Conservation (phyloP, 805 yeast genomes). For the Metschnikowia borealis region DNA sequence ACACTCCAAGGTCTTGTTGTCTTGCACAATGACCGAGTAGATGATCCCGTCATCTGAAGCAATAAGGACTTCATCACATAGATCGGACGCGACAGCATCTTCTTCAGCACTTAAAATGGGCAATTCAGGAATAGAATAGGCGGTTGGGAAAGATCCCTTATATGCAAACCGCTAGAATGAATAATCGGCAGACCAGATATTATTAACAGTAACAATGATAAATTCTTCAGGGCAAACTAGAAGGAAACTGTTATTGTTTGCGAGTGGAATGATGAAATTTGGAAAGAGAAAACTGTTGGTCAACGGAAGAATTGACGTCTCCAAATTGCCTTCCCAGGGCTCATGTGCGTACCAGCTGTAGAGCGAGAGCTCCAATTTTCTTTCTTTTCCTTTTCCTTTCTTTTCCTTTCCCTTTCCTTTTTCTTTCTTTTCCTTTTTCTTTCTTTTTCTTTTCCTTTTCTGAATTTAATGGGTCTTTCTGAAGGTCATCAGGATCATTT, state of each 20-base stretch:
- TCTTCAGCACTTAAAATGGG: conserved; percentile 11
- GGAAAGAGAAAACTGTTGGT: conserved; percentile 40
- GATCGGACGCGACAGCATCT: neutral
- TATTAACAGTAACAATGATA: conserved; percentile 37
- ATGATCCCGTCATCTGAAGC: conserved; percentile 35
- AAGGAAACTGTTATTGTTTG: conserved; percentile 33
- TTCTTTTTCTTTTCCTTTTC: no score
- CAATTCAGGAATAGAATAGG: conserved; percentile 27
- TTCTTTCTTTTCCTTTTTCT: no score
- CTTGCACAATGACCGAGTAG: conserved; percentile 25
- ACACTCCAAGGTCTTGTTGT: conserved; percentile 14
- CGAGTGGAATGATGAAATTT: conserved; percentile 38
- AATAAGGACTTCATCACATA: conserved; percentile 27
- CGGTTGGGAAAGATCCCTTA: conserved; percentile 39
- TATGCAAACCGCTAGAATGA: conserved; percentile 23
- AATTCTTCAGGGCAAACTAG: conserved; percentile 34
- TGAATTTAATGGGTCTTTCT: no score
- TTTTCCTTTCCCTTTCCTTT: no score
- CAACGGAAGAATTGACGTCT: conserved; percentile 38
- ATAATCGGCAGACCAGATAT: conserved; percentile 46
- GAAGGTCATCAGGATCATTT: no score
- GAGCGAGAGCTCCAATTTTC: conserved; percentile 34
- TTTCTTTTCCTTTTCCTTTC: no score
- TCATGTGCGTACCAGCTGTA: conserved; percentile 42
- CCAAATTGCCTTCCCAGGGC: conserved; percentile 24